Evolutionary conservation across 495 filamentous ascomycete genomes (phyloP).

Genomic region (Clavariopsis aquatica): DNA sequence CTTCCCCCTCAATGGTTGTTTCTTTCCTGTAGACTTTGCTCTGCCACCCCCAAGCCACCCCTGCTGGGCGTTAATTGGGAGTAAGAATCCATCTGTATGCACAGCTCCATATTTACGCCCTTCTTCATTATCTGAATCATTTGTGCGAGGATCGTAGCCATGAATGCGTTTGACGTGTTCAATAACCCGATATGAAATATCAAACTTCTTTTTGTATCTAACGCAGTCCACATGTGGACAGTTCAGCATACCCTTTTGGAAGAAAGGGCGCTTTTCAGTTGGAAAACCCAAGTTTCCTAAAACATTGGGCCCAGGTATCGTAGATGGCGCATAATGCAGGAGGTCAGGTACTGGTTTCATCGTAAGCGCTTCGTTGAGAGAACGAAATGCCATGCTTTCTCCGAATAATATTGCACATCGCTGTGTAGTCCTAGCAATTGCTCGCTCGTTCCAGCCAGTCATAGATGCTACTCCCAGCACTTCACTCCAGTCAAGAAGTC

Average conservation of each 20-base stretch:
- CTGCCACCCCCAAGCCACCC: conserved; percentile 39
- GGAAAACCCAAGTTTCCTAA: neutral
- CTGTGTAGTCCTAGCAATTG: conserved; percentile 64
- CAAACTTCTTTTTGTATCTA: conserved; percentile 28
- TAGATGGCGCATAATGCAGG: conserved; percentile 19
- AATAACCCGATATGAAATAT: conserved; percentile 19
- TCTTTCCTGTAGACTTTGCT: conserved; percentile 6
- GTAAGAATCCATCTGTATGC: conserved; percentile 45
- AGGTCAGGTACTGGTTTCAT: conserved; percentile 10
- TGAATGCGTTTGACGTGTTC: conserved; percentile 31
- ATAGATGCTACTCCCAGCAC: conserved; percentile 73
- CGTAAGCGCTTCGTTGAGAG: conserved; percentile 32
- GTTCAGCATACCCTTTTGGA: conserved; percentile 11
- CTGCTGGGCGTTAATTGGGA: conserved; percentile 38
- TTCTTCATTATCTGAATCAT: conserved; percentile 28
- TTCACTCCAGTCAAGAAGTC: conserved; percentile 75
- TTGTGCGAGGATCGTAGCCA: conserved; percentile 33
- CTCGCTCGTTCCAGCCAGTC: conserved; percentile 61
- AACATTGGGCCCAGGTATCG: conserved; percentile 13
- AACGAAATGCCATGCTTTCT: conserved; percentile 63
- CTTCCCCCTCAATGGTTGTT: neutral
- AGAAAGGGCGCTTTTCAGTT: conserved; percentile 21
- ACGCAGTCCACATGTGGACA: conserved; percentile 34
- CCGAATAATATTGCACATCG: conserved; percentile 72
- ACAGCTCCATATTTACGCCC: conserved; percentile 36